Evolutionary conservation across 176 grass and related monocot species (phyloP).

Genomic region (Aegilops speltoides): DNA sequence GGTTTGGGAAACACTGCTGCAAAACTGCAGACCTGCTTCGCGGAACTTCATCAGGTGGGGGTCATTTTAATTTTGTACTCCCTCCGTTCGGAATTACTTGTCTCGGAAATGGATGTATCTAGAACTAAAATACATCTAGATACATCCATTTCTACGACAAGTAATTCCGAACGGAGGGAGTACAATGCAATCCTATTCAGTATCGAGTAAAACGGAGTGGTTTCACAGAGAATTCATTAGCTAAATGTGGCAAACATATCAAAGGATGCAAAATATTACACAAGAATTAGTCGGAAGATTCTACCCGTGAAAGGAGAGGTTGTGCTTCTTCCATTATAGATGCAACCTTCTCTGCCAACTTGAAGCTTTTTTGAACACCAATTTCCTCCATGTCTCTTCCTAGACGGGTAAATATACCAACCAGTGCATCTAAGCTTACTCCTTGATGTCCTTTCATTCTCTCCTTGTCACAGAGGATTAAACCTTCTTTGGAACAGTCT

Average conservation of each 20-base stretch:
- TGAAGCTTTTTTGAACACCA: slow-evolving; percentile 65
- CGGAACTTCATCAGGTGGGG: neutral
- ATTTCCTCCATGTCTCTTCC: slow-evolving; percentile 35
- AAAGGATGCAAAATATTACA: neutral
- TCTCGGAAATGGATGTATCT: too few relatives aligned
- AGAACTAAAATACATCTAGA: too few relatives aligned
- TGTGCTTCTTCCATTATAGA: slow-evolving; percentile 84
- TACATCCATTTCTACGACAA: too few relatives aligned
- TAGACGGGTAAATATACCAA: too few relatives aligned
- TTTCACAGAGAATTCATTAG: neutral
- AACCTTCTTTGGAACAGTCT: too few relatives aligned
- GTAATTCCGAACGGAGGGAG: too few relatives aligned
- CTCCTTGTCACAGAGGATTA: too few relatives aligned
- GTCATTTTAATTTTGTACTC: neutral
- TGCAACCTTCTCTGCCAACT: slow-evolving; percentile 88
- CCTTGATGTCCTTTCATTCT: too few relatives aligned
- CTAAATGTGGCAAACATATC: neutral
- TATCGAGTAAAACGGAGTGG: neutral
- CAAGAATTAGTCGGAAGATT: neutral
- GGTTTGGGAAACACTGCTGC: neutral
- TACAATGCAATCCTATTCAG: neutral
- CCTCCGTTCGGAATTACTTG: too few relatives aligned
- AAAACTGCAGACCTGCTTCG: neutral
- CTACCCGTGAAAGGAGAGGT: slow-evolving; percentile 75
- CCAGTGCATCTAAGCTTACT: too few relatives aligned